These are phyloP conservation scores for Penicillium samsonianum DNA, from an alignment of 495 filamentous ascomycete species.

Conservation along the genomic window DNA sequence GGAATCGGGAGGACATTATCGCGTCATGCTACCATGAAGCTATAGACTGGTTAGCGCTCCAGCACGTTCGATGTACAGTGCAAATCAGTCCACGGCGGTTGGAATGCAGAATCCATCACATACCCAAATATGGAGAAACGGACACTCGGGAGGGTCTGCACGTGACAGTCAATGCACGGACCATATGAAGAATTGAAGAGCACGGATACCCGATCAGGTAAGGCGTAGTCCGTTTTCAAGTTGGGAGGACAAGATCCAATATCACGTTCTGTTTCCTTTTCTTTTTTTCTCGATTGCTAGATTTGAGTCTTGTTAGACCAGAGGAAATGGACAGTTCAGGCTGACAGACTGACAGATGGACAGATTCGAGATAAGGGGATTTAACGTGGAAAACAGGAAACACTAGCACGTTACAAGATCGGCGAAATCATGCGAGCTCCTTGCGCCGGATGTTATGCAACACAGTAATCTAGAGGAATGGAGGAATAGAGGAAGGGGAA, in stretches of 20 bases:
- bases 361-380: background rate
- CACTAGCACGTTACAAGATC: background rate
- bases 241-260: background rate
- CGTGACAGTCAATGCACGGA: constrained; percentile 11
- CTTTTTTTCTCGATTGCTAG: background rate
- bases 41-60: constrained; percentile 12
- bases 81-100: constrained; percentile 2
- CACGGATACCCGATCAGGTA: constrained; percentile 8
- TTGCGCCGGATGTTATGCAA: background rate
- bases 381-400: background rate
- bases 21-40: constrained; percentile 44
- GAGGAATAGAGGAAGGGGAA: background rate
- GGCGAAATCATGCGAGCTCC: constrained; percentile 10
- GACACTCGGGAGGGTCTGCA: constrained; percentile 8
- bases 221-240: constrained; percentile 2
- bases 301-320: background rate
- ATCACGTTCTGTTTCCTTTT: background rate
- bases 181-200: constrained; percentile 1
- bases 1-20: constrained; percentile 52
- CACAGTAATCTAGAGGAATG: background rate
- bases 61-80: constrained; percentile 3
- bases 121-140: constrained; percentile 8
- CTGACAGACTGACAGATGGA: background rate
- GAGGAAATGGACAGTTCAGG: background rate
- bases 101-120: constrained; percentile 12